Evolutionary conservation across 1,139 yeast species (phyloP), one percentile per base, ranked within the genome.

Genomic region (Wickerhamomyces sp.): DNA sequence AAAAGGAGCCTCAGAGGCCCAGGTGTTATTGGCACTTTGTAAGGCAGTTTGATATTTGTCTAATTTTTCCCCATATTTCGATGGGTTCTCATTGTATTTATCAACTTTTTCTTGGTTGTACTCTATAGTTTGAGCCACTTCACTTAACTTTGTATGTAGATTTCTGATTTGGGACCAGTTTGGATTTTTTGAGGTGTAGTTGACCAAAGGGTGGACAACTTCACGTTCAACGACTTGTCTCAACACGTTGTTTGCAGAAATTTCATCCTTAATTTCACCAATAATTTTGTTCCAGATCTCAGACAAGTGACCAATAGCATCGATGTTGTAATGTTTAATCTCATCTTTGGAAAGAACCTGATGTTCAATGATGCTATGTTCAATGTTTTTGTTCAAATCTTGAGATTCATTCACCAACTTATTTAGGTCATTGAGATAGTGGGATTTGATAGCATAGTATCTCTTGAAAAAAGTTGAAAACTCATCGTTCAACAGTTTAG

Each of bases 1-100:
- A 52, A 75, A 80, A 2, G 96, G 94, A 1, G 95, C 93, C 61
- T 83, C 82, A 47, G 77, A 71, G 52, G 81, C 84, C 95, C 96
- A 90, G 53, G 58, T 56, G 10, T 45, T 43, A 43, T 55, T 58
- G 9, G 62, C 58, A 35, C 48, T 54, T 5, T 47, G 45, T 27
- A 57, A 44, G n/a, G 52, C 48, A 15, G 51, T 27, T 44, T 53
- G 41, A 39, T 57, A 55, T 39, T 56, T 53, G 11, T 44, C 49
- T n/a, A 57, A 47, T 34, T 55, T 57, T 6, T 59, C 57, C 5
- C 55, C 47, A 39, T 63, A 56, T 27, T 47, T 48, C 6, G 43
- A 31, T 35, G 60, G 53, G 39, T 51, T 34, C 36, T 48, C 55
- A 13, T 36, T 40, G 38, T 54, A 52, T 37, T 56, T 59, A 14